These are phyloP conservation scores for Botrytis porri DNA, from an alignment of 2,329 filamentous ascomycete species.

Conservation along the genomic window DNA sequence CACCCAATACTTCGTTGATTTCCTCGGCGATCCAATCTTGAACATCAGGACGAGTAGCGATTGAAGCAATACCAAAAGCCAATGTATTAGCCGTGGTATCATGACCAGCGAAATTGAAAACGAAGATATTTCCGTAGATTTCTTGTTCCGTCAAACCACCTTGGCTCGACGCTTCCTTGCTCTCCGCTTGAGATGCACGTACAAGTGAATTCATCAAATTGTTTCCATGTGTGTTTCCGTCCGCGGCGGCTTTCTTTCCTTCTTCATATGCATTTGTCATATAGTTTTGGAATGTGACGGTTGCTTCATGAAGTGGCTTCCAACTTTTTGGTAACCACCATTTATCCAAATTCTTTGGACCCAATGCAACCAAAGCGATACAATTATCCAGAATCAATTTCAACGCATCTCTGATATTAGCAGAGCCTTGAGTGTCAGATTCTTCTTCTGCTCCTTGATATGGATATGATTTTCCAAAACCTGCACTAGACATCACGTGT, in stretches of 20 bases:
- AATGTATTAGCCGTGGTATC: constrained; percentile 9
- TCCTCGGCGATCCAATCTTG: constrained; percentile 14
- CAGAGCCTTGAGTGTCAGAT: background rate
- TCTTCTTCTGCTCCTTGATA: constrained; percentile 6
- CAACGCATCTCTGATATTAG: background rate
- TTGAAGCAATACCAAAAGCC: background rate
- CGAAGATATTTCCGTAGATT: constrained; percentile 17
- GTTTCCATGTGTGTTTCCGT: background rate
- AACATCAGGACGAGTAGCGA: constrained; percentile 8
- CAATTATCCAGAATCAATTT: constrained; percentile 17
- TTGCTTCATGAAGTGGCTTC: constrained; percentile 12
- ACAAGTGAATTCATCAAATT: constrained; percentile 19
- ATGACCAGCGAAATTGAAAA: constrained; percentile 16
- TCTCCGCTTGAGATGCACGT: constrained; percentile 6
- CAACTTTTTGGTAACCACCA: constrained; percentile 19
- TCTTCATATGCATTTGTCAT: constrained; percentile 16
- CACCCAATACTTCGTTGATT: background rate
- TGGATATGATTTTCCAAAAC: constrained; percentile 14
- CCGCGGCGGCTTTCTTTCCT: constrained; percentile 6
- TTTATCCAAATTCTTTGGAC: constrained; percentile 13
- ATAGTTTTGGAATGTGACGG: constrained; percentile 12
- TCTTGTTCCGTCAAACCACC: constrained; percentile 14
- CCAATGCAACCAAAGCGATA: constrained; percentile 9
- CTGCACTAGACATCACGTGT: constrained; percentile 17
- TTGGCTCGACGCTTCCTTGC: background rate